Conservation (phyloP, 2,329 filamentous ascomycete species). For the Ophiostoma quercus region DNA sequence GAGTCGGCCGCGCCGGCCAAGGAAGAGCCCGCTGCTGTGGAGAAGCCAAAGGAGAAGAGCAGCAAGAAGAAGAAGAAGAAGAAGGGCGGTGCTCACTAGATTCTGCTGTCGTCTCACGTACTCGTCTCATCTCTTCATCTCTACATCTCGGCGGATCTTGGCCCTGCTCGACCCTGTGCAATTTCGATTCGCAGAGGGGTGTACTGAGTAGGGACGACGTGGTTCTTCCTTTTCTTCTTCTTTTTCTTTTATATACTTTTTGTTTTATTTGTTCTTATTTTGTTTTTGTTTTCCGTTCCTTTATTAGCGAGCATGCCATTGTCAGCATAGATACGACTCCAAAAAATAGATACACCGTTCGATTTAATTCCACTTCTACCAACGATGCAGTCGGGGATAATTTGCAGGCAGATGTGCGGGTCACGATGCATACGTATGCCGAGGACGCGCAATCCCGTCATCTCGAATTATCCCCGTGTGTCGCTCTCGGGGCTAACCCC, state of each 20-base stretch:
- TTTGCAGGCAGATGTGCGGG: not conserved
- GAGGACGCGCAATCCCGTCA: not conserved
- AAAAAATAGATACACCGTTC: not conserved
- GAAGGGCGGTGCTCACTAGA: slow-evolving; percentile 14
- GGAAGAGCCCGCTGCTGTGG: not conserved
- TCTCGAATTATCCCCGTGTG: not conserved
- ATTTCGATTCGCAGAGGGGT: not conserved
- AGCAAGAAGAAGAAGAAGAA: slow-evolving; percentile 21
- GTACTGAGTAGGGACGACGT: too few species aligned
- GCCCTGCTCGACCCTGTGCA: not conserved
- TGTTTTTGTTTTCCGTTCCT: not conserved
- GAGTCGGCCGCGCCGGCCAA: not conserved
- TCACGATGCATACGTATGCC: not conserved
- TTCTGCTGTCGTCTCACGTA: not conserved
- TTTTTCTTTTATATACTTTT: not conserved
- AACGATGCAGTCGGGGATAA: not conserved
- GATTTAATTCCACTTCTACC: not conserved
- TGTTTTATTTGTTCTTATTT: not conserved
- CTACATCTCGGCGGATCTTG: not conserved
- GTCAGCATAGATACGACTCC: slow-evolving; percentile 7
- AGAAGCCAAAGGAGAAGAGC: slow-evolving; percentile 17
- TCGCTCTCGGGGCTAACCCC: not conserved
- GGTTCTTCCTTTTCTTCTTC: too few species aligned
- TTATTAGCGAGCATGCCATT: slow-evolving; percentile 4
- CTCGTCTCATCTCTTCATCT: not conserved